phyloP scores from a whole-genome alignment of 1,139 yeast genomes.

The Wickerhamomyces sp. region DNA sequence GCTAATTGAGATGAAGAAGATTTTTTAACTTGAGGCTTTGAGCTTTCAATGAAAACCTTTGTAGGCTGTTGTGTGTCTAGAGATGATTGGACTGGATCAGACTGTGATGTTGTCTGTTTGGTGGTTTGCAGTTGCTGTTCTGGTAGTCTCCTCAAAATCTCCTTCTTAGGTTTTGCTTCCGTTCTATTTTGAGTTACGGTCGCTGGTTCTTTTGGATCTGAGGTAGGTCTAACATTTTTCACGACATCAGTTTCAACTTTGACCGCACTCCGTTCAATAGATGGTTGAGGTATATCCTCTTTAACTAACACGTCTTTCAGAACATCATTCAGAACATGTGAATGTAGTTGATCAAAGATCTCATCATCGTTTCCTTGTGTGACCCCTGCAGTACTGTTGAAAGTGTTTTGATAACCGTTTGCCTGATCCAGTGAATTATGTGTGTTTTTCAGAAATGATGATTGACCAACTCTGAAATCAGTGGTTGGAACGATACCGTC shows the following conservation, averaged over 20 bases:
- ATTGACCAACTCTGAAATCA: constrained; percentile 15
- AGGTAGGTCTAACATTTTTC: too few relatives aligned
- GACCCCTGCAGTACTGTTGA: neutral
- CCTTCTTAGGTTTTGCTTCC: constrained; percentile 2
- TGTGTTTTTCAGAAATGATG: constrained; percentile 12
- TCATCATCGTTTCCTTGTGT: constrained; percentile 20
- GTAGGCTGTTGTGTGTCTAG: neutral
- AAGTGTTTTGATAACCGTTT: neutral
- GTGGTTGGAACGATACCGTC: constrained; percentile 3
- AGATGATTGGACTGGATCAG: constrained; percentile 1
- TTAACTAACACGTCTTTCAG: constrained; percentile 11
- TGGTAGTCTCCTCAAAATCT: constrained; percentile 1
- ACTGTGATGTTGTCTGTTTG: too few relatives aligned
- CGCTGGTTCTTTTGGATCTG: too few relatives aligned
- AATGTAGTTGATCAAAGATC: constrained; percentile 35
- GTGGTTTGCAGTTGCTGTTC: constrained; percentile 3
- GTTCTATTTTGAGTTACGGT: neutral
- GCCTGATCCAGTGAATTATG: neutral
- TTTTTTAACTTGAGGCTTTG: constrained; percentile 10
- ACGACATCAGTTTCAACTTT: neutral
- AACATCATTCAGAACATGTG: constrained; percentile 36
- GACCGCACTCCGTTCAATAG: too few relatives aligned
- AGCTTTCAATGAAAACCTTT: constrained; percentile 5
- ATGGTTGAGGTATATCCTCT: neutral
- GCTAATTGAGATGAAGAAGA: constrained; percentile 37